phyloP scores from a whole-genome alignment of 345 rosid species.

The Salix purpurea region DNA sequence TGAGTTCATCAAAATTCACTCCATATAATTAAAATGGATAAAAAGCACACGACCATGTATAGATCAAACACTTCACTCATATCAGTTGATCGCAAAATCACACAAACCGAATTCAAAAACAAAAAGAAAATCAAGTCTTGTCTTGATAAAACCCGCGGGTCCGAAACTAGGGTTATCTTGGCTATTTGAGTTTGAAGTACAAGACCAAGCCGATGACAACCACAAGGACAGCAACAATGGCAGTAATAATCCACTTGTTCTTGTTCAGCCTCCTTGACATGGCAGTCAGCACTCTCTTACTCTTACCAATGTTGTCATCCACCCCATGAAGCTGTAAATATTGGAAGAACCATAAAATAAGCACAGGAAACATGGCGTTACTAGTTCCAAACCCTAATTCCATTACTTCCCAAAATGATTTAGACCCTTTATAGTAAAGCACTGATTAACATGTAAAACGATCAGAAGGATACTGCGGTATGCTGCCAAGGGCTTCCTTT shows the following conservation, averaged over 20 bases:
- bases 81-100: conserved; percentile 12
- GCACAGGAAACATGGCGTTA: neutral
- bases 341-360: conserved; percentile 8
- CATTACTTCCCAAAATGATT: neutral
- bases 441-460: neutral
- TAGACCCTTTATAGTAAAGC: neutral
- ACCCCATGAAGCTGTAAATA: conserved; percentile 78
- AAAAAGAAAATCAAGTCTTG: neutral
- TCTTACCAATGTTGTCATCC: conserved; percentile 77
- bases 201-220: conserved; percentile 50
- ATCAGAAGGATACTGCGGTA: neutral
- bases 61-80: neutral
- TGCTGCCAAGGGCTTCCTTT: neutral
- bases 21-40: neutral
- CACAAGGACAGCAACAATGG: conserved; percentile 48
- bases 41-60: neutral
- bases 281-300: conserved; percentile 70
- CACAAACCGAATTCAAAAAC: neutral
- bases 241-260: conserved; percentile 84
- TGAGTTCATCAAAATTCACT: neutral
- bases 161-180: neutral
- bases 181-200: conserved; percentile 64
- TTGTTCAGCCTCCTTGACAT: conserved; percentile 79
- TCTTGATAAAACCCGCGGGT: neutral
- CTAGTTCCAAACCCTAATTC: neutral